Base-by-base conservation (phyloP, 371 early-diverging fungal genomes). In the Mortierella polycephala region DNA sequence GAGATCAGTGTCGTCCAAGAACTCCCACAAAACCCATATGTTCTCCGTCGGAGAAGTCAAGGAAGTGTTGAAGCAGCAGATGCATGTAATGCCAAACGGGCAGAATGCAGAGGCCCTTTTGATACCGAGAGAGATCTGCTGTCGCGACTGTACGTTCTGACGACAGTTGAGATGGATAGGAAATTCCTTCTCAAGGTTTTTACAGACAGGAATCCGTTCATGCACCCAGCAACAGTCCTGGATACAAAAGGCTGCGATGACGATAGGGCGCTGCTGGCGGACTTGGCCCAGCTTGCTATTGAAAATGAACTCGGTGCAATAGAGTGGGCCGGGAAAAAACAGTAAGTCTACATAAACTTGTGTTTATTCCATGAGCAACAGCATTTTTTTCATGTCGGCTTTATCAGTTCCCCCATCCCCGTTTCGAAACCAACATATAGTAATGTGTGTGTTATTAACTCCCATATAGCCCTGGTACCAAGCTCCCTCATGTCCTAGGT, bases 301-400 rank as follows among this genome's bases (percentile, higher is more conserved):
- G 66, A 69, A 16, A 69, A 75, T 50, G 75, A 69, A n/a, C 18
- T 75, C 13, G 75, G 75, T 8, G 75, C 75, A 16, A 52, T 69
- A n/a, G 46, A 57, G 0, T 75, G 75, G 75, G 37, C 40, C 1
- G 53, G 54, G 14, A 8, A 40, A 3, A 41, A 40, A 12, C 42
- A 62, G 75, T 69, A 69, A 67, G 60, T 4, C 2, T 10, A 4
- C 5, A 23, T n/a, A 16, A 12, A 50, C 1, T 21, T 12, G 13
- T 21, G 37, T 18, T 1, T 40, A 13, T 21, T 42, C 13, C 4
- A 1, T 5, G 9, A 18, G 18, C 14, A 16, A 23, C 18, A 11
- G 23, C 39, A 40, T 5, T 16, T 30, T 44, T 37, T 12, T 46
- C 30, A 4, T 30, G 30, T 30, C 30, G 4, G 30, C 30, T 30